phyloP scores from a whole-genome alignment of 2,329 filamentous ascomycete genomes.

The Xylaria polymorpha region DNA sequence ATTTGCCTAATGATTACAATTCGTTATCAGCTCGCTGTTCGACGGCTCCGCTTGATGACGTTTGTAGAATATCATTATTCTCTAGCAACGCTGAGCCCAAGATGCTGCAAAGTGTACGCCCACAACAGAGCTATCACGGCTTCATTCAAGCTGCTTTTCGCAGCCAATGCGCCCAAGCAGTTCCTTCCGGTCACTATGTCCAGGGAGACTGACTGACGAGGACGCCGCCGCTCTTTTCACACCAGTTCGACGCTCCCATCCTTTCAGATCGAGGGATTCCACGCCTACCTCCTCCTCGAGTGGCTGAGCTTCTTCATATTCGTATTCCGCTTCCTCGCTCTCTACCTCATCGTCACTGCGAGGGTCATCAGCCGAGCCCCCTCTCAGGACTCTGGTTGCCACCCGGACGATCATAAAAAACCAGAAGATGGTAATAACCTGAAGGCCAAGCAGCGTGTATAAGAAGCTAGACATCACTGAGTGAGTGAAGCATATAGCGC shows the following conservation, averaged over 20 bases:
- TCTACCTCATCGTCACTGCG: constrained; percentile 88
- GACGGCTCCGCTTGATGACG: constrained; percentile 8
- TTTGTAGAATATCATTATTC: constrained; percentile 9
- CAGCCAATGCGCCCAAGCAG: constrained; percentile 84
- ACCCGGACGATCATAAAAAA: constrained; percentile 89
- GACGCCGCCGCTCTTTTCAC: constrained; percentile 65
- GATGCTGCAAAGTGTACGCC: constrained; percentile 19
- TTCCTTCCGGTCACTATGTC: constrained; percentile 82
- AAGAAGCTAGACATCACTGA: constrained; percentile 83
- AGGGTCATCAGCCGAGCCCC: constrained; percentile 82
- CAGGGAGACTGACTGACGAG: constrained; percentile 73
- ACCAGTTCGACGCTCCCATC: constrained; percentile 68
- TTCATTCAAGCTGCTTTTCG: constrained; percentile 75
- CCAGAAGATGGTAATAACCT: constrained; percentile 86
- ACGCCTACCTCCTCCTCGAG: constrained; percentile 82
- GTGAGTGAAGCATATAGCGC: constrained; percentile 82
- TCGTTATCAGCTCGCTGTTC: constrained; percentile 9
- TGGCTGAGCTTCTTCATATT: constrained; percentile 66
- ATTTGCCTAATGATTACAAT: constrained; percentile 9
- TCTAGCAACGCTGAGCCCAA: constrained; percentile 18
- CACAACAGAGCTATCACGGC: constrained; percentile 9
- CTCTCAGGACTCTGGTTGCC: constrained; percentile 81
- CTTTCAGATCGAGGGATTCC: constrained; percentile 74
- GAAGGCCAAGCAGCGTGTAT: constrained; percentile 78
- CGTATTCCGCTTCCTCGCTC: constrained; percentile 64